These are phyloP conservation scores for Penicillium riverlandense DNA, from an alignment of 495 filamentous ascomycete species.

Conservation along the genomic window DNA sequence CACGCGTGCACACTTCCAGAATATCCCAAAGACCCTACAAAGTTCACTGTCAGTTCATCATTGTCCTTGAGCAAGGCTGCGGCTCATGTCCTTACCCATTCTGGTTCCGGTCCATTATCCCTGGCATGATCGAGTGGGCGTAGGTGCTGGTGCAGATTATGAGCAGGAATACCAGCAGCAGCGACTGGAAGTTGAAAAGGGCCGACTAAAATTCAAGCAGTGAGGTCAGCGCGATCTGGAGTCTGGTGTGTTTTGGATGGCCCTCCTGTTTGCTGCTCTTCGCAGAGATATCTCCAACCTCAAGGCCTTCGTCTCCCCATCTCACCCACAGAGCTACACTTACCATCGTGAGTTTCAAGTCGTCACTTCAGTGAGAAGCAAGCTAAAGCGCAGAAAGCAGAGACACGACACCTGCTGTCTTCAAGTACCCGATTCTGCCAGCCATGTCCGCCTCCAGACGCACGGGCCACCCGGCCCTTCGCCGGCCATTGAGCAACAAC, in stretches of 20 bases:
- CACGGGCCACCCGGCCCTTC: constrained; percentile 9
- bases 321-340: not conserved
- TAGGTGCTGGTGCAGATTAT: constrained; percentile 94
- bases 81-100: constrained; percentile 55
- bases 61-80: not conserved
- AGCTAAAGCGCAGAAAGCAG: not conserved
- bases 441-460: constrained; percentile 12
- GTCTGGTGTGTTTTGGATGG: too few relatives aligned
- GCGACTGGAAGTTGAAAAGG: constrained; percentile 95
- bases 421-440: constrained; percentile 15
- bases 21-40: constrained; percentile 70
- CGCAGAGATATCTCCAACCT: too few relatives aligned
- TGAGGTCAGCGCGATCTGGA: too few relatives aligned
- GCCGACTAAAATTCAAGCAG: constrained; percentile 56
- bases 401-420: not conserved
- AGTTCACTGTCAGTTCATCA: not conserved
- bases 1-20: constrained; percentile 95
- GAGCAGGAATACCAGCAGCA: constrained; percentile 87
- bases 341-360: constrained; percentile 11
- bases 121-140: constrained; percentile 82
- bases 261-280: too few relatives aligned
- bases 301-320: too few relatives aligned
- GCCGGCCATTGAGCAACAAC: not conserved
- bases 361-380: not conserved
- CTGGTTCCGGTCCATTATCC: constrained; percentile 89